Evolutionary conservation across 2,329 filamentous ascomycete species (phyloP).

Genomic region (Curvularia verruculosa): DNA sequence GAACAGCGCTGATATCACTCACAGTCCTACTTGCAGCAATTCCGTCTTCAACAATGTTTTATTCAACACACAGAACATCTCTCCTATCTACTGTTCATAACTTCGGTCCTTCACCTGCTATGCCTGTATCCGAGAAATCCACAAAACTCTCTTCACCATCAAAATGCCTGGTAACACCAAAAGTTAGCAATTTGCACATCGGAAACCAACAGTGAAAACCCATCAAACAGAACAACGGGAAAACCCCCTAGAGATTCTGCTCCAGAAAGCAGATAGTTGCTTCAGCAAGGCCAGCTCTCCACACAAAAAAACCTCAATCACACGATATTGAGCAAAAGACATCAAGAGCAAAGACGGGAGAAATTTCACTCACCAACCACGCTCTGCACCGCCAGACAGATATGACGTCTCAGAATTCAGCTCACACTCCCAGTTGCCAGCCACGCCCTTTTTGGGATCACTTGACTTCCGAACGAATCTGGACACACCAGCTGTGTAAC

Average conservation of each 20-base stretch:
- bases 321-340: neutral
- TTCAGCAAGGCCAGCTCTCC: conserved; percentile 1
- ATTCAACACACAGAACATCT: neutral
- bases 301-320: neutral
- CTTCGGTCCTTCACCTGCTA: conserved; percentile 28
- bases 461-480: conserved; percentile 63
- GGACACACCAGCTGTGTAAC: conserved; percentile 82
- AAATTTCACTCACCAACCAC: conserved; percentile 73
- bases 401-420: conserved; percentile 86
- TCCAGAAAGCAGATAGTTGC: neutral
- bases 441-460: conserved; percentile 64
- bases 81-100: conserved; percentile 20
- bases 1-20: too few relatives aligned
- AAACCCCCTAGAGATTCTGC: neutral
- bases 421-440: conserved; percentile 80
- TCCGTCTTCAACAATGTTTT: neutral
- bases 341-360: neutral
- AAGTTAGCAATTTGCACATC: conserved; percentile 2
- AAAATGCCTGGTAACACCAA: conserved; percentile 37
- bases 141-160: conserved; percentile 48
- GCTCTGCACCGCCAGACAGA: conserved; percentile 77
- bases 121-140: conserved; percentile 31
- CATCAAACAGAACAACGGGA: neutral
- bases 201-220: neutral
- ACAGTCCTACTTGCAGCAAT: neutral